These are phyloP conservation scores for Tubosaeta sp. DNA, from an alignment of 768 basidiomycete genomes.

Conservation along the genomic window DNA sequence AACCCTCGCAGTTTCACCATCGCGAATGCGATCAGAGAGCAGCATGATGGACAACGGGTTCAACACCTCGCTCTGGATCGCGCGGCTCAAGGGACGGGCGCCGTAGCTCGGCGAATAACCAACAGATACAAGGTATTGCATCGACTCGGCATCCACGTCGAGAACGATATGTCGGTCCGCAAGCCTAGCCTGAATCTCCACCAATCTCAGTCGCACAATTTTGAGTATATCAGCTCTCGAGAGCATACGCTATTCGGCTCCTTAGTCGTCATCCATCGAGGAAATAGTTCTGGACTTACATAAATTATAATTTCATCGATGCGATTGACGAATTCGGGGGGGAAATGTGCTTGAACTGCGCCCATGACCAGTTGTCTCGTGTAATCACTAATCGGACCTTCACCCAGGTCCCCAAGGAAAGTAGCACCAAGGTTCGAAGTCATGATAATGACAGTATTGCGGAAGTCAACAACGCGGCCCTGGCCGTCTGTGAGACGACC, in stretches of 20 bases:
- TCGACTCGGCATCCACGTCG: conserved; percentile 70
- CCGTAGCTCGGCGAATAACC: conserved; percentile 85
- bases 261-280: conserved; percentile 8
- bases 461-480: conserved; percentile 83
- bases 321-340: conserved; percentile 90
- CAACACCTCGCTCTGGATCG: conserved; percentile 88
- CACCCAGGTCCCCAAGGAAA: conserved; percentile 69
- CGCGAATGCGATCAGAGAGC: conserved; percentile 75
- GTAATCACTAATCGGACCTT: conserved; percentile 59
- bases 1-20: conserved; percentile 73
- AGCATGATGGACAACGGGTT: conserved; percentile 87
- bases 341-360: conserved; percentile 81
- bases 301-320: conserved; percentile 84
- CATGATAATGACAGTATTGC: conserved; percentile 92
- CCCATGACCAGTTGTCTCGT: conserved; percentile 70
- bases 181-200: conserved; percentile 81
- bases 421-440: conserved; percentile 87
- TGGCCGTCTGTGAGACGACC: conserved; percentile 91
- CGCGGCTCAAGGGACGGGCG: conserved; percentile 86
- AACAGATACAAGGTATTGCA: conserved; percentile 67
- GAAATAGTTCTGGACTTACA: conserved; percentile 25
- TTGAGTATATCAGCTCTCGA: conserved; percentile 69
- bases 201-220: conserved; percentile 86
- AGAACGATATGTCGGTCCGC: conserved; percentile 75
- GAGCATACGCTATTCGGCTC: conserved; percentile 61